Base-by-base conservation (phyloP, 1,139 yeast species). In the Barnettozyma hawaiiensis region DNA sequence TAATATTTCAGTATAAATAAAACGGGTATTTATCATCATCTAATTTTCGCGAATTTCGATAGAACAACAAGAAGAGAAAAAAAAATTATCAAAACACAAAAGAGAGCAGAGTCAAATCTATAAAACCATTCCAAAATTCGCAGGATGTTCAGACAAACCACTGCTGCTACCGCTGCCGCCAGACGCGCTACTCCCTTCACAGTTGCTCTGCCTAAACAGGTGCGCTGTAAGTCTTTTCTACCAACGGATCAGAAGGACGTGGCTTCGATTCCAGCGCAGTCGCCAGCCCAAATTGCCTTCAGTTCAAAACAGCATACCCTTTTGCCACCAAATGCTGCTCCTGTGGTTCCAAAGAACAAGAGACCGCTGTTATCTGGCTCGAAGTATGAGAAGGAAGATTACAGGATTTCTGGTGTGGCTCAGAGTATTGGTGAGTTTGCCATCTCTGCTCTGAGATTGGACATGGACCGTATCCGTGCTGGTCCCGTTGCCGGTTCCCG, bases 401-500 rank as follows among this genome's bases (percentile, higher is more conserved):
- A 75, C 54, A 66, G 71, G 47, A 70, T 87, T 62, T 78, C 95
- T 0, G 66, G 70, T 35, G 82, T 89, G 80, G 78, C 83, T 53
- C 82, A 79, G 57, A 67, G 72, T 6, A 61, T 87, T 31, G 96
- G 96, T 49, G 92, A 86, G 61, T 63, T 74, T 42, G 72, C 86
- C 28, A 76, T 90, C 49, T 71, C 75, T 29, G 48, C 78, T 1
- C 81, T 90, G 60, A 72, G 76, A 50, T 69, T 92, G 47, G 97
- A 92, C 64, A 87, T 90, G 95, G 97, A 90, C 66, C 78, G 78
- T 53, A 76, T 92, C 38, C 76, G 97, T 61, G 83, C 97, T 1
- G 97, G 97, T 16, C 90, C 97, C 1, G 83, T 92, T 50, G 96
- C 96, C 3, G 97, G 97, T 3, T 83, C 92, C 5, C 72, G 76